phyloP scores from a whole-genome alignment of 2,329 filamentous ascomycete genomes.

The Xylariales sp. region DNA sequence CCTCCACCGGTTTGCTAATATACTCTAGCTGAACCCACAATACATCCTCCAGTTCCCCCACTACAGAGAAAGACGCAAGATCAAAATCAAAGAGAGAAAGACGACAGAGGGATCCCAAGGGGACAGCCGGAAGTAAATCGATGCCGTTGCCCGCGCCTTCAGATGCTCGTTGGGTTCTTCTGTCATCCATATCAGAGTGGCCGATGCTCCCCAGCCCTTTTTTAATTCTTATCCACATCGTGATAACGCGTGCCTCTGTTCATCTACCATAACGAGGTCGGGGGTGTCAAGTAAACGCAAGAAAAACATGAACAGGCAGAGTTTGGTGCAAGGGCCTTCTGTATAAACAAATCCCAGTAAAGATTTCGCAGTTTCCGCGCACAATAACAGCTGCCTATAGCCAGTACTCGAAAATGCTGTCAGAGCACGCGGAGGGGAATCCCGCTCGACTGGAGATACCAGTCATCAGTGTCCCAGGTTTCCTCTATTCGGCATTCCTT shows the following conservation, averaged over 20 bases:
- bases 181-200: conserved; percentile 4
- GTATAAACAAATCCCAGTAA: conserved; percentile 24
- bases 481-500: neutral
- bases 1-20: too few relatives aligned
- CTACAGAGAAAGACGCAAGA: conserved; percentile 6
- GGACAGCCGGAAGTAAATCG: neutral
- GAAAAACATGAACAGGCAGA: conserved; percentile 12
- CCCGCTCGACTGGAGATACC: neutral
- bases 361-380: conserved; percentile 7
- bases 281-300: conserved; percentile 22
- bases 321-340: conserved; percentile 20
- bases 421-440: neutral
- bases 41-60: too few relatives aligned
- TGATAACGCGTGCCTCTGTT: conserved; percentile 18
- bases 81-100: conserved; percentile 3
- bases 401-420: neutral
- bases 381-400: neutral
- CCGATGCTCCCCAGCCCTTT: conserved; percentile 2
- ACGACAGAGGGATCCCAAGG: neutral
- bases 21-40: too few relatives aligned
- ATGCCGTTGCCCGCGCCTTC: neutral
- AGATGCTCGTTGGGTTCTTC: conserved; percentile 7
- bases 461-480: too few relatives aligned
- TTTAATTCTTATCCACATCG: conserved; percentile 8
- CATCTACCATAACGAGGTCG: conserved; percentile 30